phyloP scores from a whole-genome alignment of 163 green algal species.

The Scenedesmus sp. region DNA sequence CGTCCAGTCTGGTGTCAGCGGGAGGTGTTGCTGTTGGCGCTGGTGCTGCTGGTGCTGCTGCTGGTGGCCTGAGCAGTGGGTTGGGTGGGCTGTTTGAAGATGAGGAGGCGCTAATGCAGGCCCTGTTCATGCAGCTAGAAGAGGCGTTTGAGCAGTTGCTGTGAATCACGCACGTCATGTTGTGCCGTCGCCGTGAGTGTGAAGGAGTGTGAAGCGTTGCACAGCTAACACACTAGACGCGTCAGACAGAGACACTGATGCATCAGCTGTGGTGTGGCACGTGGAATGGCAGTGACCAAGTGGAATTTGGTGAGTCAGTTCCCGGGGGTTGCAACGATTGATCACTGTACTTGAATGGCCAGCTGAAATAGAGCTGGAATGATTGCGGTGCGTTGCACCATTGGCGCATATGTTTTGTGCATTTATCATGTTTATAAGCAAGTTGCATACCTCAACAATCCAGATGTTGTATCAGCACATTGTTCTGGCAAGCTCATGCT shows the following conservation, averaged over 20 bases:
- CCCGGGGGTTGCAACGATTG: background rate
- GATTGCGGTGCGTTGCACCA: too few relatives aligned
- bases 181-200: background rate
- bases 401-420: background rate
- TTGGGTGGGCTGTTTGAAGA: constrained; percentile 32
- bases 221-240: too few relatives aligned
- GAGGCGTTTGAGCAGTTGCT: constrained; percentile 17
- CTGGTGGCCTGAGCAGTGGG: background rate
- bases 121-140: constrained; percentile 5
- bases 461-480: too few relatives aligned
- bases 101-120: background rate
- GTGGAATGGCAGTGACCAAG: too few relatives aligned
- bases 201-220: background rate
- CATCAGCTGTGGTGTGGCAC: background rate
- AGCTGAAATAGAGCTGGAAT: background rate
- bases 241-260: too few relatives aligned
- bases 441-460: too few relatives aligned
- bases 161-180: background rate
- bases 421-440: background rate
- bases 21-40: background rate
- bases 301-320: too few relatives aligned
- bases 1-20: background rate
- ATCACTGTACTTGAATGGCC: background rate
- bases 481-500: too few relatives aligned
- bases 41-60: background rate